Evolutionary conservation across 345 rosid genomes (phyloP), one percentile per base, ranked within the genome.

Genomic region (Adansonia digitata): DNA sequence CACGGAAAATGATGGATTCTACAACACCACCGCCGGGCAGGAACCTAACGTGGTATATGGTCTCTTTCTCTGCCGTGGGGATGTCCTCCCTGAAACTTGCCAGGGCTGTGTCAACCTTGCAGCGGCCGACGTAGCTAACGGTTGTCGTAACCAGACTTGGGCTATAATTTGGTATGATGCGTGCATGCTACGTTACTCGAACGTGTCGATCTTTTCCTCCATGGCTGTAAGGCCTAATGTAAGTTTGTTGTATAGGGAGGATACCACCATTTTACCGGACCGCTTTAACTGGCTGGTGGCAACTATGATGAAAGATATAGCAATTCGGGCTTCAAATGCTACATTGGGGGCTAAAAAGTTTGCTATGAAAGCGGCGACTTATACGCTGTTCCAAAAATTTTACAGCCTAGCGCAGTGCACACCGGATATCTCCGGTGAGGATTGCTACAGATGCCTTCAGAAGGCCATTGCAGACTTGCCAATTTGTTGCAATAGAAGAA

Each of bases 1-100:
- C 64, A 27, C 73, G 8, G 3, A 2, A 26, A 34, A 24, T n/a
- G 65, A 29, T 15, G 80, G 82, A 35, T 82, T 73, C 67, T 52
- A 11, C 56, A 77, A 72, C 57, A 6, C 67, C 68, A 24, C 78
- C 0, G 53, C 35, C 7, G 82, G 82, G 2, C 24, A 63, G 17
- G 29, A 29, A 11, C 64, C 73, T 26, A 40, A 69, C 73, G 22
- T 5, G 7, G 81, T 65, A 29, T 73, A 69, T 42, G 78, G 81
- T 46, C 80, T 73, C n/a, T 79, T 53, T 53, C 76, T 77, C 52
- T 82, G 85, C 64, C 82, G 85, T 14, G 82, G 85, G 0, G 85
- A 79, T 39, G 61, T 76, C 6, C 5, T 43, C n/a, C 9, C 49
- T 2, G 39, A 40, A 17, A 61, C 15, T 12, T 82, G 81, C 51